Evolutionary conservation across 345 rosid species (phyloP).

Genomic region (Syzygium jambos): DNA sequence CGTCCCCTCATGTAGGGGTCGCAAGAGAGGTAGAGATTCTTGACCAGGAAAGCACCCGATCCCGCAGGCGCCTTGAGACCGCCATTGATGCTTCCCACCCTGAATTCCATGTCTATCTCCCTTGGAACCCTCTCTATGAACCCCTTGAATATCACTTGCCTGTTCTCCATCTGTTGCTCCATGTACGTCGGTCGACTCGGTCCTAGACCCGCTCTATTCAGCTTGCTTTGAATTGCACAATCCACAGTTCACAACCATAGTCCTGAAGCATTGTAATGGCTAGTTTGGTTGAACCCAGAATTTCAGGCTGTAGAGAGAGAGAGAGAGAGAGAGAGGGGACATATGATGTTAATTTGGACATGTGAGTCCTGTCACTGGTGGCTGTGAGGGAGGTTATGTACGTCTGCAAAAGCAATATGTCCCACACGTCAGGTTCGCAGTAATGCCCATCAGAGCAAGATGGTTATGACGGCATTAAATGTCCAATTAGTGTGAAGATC

Average conservation of each 20-base stretch:
- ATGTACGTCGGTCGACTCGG: neutral
- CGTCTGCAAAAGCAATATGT: neutral
- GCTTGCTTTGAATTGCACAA: neutral
- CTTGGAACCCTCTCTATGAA: slow-evolving; percentile 31
- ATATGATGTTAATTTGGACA: neutral
- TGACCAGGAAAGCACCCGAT: slow-evolving; percentile 29
- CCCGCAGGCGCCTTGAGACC: slow-evolving; percentile 31
- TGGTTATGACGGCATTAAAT: neutral
- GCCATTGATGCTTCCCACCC: slow-evolving; percentile 6
- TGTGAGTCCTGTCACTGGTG: neutral
- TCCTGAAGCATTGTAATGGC: neutral
- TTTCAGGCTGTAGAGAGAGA: neutral
- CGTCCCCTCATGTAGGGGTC: slow-evolving; percentile 2
- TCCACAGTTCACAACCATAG: neutral
- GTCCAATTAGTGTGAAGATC: neutral
- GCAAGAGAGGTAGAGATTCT: slow-evolving; percentile 16
- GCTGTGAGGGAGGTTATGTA: neutral
- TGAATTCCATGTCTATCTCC: slow-evolving; percentile 46
- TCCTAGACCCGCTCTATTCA: neutral
- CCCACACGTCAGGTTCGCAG: fast-evolving
- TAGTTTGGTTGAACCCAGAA: neutral
- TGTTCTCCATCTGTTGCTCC: slow-evolving; percentile 20
- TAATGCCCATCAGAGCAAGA: neutral
- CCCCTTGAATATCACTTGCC: slow-evolving; percentile 40
- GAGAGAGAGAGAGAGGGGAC: neutral